phyloP scores from a whole-genome alignment of 768 basidiomycete species.

The Kwoniella heveanensis region DNA sequence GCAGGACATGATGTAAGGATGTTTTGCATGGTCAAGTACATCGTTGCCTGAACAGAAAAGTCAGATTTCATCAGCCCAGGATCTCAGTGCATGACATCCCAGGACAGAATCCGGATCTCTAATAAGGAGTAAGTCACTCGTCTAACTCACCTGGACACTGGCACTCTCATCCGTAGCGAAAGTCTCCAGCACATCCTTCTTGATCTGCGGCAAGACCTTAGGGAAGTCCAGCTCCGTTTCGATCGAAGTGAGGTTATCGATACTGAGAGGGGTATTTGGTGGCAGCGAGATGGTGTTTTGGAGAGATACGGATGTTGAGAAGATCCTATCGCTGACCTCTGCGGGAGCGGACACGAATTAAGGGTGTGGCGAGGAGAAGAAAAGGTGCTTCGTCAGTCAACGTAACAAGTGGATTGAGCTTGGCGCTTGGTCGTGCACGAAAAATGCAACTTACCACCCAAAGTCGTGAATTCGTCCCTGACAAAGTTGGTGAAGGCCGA shows the following conservation, averaged over 20 bases:
- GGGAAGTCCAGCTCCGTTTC: slow-evolving; percentile 46
- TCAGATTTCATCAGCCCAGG: background rate
- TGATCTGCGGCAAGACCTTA: slow-evolving; percentile 62
- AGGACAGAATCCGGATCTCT: too few relatives aligned
- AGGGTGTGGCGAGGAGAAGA: too few relatives aligned
- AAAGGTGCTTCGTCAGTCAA: too few relatives aligned
- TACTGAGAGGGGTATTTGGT: slow-evolving; percentile 43
- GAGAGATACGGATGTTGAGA: slow-evolving; percentile 84
- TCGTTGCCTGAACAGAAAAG: slow-evolving; percentile 67
- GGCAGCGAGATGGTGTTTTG: slow-evolving; percentile 65
- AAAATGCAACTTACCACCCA: slow-evolving; percentile 58
- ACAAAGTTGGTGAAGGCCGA: slow-evolving; percentile 80
- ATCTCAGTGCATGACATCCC: too few relatives aligned
- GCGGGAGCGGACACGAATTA: background rate
- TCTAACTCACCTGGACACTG: slow-evolving; percentile 82
- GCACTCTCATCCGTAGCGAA: slow-evolving; percentile 89
- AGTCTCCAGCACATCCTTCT: slow-evolving; percentile 69
- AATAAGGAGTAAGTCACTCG: too few relatives aligned
- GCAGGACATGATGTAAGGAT: slow-evolving; percentile 68
- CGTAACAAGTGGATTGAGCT: too few relatives aligned
- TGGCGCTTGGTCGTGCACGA: background rate
- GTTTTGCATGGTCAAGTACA: slow-evolving; percentile 82
- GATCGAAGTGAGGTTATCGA: slow-evolving; percentile 55
- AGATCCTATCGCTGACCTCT: slow-evolving; percentile 82
- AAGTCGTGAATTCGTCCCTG: slow-evolving; percentile 79